Evolutionary conservation across 257 asterid species (phyloP), one percentile per base, ranked within the genome.

Genomic region (Mitragyna speciosa): DNA sequence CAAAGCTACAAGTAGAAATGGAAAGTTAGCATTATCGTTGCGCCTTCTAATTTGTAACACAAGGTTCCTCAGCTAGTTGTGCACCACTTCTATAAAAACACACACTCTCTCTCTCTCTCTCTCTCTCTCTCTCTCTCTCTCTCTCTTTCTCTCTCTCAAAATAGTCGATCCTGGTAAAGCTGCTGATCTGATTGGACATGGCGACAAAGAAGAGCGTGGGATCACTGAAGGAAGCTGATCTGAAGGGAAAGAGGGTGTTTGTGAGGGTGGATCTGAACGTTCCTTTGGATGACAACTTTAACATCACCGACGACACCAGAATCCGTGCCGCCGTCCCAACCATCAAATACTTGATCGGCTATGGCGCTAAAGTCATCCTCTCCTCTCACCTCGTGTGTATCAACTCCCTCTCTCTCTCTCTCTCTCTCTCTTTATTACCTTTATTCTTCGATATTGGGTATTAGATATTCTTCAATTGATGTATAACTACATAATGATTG

Each of bases 131-230:
- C n/a, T n/a, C n/a, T n/a, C 39, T 36, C 39, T 36, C 39, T 36
- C 39, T 36, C 39, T 36, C 39, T 36, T 4, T 36, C 39, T 36
- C 39, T 36, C 39, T 36, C 39, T 36, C 39, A 36, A 36, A n/a
- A n/a, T n/a, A n/a, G n/a, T n/a, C n/a, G n/a, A n/a, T n/a, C n/a
- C n/a, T 36, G 4, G 39, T 2, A 36, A 36, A 36, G 39, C 39
- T 36, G 39, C 4, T 36, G 39, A 36, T 36, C 39, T 36, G 67
- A 81, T 64, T 69, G 67, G 31, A 28, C 4, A 94, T 94, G 98
- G 98, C 94, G 80, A 87, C 93, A 24, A 94, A 94, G 91, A 91
- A 89, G 91, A 92, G 97, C 79, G 98, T 94, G 19, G 92, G 96
- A 68, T 77, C 97, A 43, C 79, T 94, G 82, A 91, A 88, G 85